These are phyloP conservation scores for Fusarium fujikuroi DNA, from an alignment of 2,329 filamentous ascomycete genomes.

Conservation along the genomic window DNA sequence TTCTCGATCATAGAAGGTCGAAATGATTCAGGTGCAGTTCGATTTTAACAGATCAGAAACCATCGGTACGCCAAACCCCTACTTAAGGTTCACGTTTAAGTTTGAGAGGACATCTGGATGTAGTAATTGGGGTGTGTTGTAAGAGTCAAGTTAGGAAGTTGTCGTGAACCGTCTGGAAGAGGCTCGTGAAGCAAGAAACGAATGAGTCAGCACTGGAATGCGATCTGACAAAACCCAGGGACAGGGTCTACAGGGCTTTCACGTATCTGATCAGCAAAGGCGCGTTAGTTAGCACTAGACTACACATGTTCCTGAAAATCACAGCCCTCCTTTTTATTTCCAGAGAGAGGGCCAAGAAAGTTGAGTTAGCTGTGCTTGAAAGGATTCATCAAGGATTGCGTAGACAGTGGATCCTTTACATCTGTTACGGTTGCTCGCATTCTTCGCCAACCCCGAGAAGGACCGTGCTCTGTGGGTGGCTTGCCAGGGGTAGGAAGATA, in stretches of 20 bases:
- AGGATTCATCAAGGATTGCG: constrained; percentile 22
- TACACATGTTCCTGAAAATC: constrained; percentile 21
- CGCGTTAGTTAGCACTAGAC: background rate
- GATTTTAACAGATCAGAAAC: background rate
- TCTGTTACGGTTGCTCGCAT: constrained; percentile 31
- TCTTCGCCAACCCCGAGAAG: constrained; percentile 38
- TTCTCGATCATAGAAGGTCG: background rate
- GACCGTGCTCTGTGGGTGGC: constrained; percentile 31
- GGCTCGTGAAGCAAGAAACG: background rate
- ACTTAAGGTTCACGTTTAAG: background rate
- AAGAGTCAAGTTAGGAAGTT: background rate
- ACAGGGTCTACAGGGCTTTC: background rate
- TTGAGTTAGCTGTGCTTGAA: constrained; percentile 7
- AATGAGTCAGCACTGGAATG: constrained; percentile 20
- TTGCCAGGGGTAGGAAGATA: constrained; percentile 18
- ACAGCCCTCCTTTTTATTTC: background rate
- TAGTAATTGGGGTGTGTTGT: background rate
- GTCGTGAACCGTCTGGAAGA: constrained; percentile 6
- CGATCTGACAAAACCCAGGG: constrained; percentile 10
- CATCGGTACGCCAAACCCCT: background rate
- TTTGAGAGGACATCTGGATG: background rate
- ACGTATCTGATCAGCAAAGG: constrained; percentile 5
- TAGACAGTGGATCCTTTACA: constrained; percentile 30
- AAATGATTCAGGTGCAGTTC: background rate
- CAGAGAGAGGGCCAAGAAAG: background rate